Base-by-base conservation (phyloP, 257 asterid species). In the Craterostigma plantagineum region DNA sequence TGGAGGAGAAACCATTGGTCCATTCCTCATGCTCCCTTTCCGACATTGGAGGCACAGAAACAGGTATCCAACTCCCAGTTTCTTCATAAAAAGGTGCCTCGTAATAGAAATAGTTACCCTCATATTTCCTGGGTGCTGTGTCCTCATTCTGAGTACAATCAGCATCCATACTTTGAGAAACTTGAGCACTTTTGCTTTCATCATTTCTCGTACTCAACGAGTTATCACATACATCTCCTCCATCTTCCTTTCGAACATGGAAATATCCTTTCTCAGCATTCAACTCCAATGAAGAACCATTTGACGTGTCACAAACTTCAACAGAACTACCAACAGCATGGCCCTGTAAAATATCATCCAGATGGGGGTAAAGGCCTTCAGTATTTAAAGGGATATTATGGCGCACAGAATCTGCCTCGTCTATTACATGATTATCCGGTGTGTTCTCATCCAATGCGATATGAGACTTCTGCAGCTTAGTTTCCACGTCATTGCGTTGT, bases 31-130 rank as follows among this genome's bases (percentile, higher is more conserved):
- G 77, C 63, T 79, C 96, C 46, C 69, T 72, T 53, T 75, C 92
- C 33, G 91, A 70, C 96, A 80, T 72, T 3, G 99, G 96, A 43
- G 99, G 99, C 53, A 90, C 66, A 38, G 99, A 90, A 67, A 90
- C 94, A 57, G 99, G 99, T 43, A 90, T 83, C 96, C 99, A 83
- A 43, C 63, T 64, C 35, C 99, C 99, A 13, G 96, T 90, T 48
- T 90, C 99, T 66, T 80, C 99, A 51, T 60, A 54, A 39, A 67
- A 77, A 8, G 99, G 96, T 9, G 90, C 49, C 33, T 60, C 99
- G 40, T 79, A 90, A 59, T 51, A 75, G 53, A 90, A 90, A 73
- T 61, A 90, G 46, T 72, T 87, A 30, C 67, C 76, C 14, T 12
- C 30, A 23, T 23, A 23, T 6, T 23, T 50, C 46, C 9, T 16